Evolutionary conservation across 2,329 filamentous ascomycete genomes (phyloP).

Genomic region (Colletotrichum paranaense): DNA sequence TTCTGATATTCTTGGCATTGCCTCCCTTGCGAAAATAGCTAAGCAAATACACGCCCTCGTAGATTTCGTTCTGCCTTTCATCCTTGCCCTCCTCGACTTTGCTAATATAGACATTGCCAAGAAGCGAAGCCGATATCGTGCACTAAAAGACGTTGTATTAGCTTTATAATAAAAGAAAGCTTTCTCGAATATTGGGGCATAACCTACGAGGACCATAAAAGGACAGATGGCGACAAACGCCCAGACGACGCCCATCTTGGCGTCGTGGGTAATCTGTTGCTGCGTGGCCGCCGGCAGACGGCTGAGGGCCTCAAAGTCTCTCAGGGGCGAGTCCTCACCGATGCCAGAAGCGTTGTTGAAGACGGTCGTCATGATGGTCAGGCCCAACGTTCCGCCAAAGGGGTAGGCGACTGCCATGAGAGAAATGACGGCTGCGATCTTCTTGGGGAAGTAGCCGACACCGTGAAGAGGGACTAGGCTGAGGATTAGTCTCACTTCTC

Average conservation of each 20-base stretch:
- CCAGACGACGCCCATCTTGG: conserved; percentile 71
- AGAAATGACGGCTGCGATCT: conserved; percentile 69
- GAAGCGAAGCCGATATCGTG: conserved; percentile 41
- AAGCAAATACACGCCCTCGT: conserved; percentile 45
- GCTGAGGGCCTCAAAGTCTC: conserved; percentile 49
- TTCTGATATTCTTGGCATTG: not conserved
- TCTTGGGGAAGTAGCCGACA: conserved; percentile 68
- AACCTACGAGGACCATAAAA: conserved; percentile 59
- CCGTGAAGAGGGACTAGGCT: conserved; percentile 66
- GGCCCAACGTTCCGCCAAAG: conserved; percentile 72
- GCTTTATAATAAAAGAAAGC: not conserved
- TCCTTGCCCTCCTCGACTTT: conserved; percentile 41
- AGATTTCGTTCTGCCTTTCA: conserved; percentile 41
- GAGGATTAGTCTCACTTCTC: not conserved
- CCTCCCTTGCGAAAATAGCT: conserved; percentile 17
- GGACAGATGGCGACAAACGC: conserved; percentile 72
- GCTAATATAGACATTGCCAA: conserved; percentile 48
- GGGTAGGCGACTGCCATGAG: conserved; percentile 69
- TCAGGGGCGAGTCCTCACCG: conserved; percentile 39
- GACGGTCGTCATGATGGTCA: conserved; percentile 76
- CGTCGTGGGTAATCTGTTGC: conserved; percentile 52
- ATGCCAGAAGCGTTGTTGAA: conserved; percentile 68
- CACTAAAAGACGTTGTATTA: conserved; percentile 35
- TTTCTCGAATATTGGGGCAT: too few species aligned
- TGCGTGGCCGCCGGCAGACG: conserved; percentile 48